phyloP scores from a whole-genome alignment of 345 rosid genomes.

The Salix exigua region DNA sequence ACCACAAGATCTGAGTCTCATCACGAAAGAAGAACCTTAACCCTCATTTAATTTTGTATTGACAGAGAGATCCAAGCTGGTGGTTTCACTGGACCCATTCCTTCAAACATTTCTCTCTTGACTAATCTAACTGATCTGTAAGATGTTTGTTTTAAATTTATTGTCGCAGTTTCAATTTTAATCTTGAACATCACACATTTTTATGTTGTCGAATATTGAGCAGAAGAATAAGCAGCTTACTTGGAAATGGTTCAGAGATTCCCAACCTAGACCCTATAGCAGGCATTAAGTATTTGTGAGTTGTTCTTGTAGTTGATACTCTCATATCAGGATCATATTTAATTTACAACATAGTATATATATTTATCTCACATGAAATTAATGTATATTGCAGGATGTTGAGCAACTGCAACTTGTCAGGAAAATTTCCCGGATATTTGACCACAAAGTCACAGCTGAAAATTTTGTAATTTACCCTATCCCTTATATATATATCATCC shows the following conservation, averaged over 20 bases:
- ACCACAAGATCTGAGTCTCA: background rate
- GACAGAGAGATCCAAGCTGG: constrained; percentile 19
- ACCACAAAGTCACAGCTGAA: background rate
- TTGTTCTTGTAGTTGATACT: background rate
- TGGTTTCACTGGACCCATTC: constrained; percentile 21
- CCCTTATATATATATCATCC: background rate
- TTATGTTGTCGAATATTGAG: background rate
- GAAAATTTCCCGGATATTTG: background rate
- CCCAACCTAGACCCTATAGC: background rate
- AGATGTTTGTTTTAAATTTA: background rate
- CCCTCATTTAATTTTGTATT: background rate
- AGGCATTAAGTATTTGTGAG: constrained; percentile 5
- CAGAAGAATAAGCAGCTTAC: constrained; percentile 15
- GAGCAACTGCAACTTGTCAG: constrained; percentile 16
- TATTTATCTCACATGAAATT: background rate
- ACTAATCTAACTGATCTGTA: constrained; percentile 7
- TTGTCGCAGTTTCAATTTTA: background rate
- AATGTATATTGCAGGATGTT: constrained; percentile 6
- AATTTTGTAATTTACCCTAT: background rate
- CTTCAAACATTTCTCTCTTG: constrained; percentile 7
- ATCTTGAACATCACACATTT: background rate
- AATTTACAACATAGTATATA: background rate
- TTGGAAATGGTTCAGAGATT: constrained; percentile 12
- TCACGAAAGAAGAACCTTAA: background rate
- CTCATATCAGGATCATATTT: background rate